Conservation (phyloP, 129 eudicot genomes). For the Erigeron canadensis region DNA sequence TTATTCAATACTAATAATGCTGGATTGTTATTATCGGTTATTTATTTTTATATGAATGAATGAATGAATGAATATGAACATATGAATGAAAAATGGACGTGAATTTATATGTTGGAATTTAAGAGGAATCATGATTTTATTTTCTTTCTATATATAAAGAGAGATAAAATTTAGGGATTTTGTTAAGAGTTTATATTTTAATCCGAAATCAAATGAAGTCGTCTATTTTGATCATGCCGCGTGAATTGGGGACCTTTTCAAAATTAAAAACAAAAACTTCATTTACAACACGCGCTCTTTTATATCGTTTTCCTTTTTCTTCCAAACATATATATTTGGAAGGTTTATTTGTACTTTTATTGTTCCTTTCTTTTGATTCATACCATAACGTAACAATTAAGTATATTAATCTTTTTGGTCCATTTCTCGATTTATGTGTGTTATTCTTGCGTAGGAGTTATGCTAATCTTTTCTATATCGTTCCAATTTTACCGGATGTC, state of each 20-base stretch:
- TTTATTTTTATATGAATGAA: not conserved
- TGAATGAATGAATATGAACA: conserved; percentile 23
- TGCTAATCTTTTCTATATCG: too few relatives aligned
- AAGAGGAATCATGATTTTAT: not conserved
- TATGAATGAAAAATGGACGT: conserved; percentile 28
- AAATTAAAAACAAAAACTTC: not conserved
- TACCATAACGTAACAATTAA: too few relatives aligned
- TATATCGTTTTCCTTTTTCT: conserved; percentile 23
- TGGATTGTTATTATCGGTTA: not conserved
- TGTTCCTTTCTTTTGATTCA: too few relatives aligned
- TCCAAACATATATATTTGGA: conserved; percentile 17
- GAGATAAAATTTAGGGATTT: not conserved
- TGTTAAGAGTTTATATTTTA: not conserved
- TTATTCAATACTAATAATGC: too few relatives aligned
- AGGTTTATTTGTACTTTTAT: not conserved
- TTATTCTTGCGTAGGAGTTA: too few relatives aligned
- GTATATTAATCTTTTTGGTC: too few relatives aligned
- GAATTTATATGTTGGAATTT: not conserved
- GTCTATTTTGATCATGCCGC: conserved; percentile 23
- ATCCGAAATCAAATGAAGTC: conserved; percentile 10
- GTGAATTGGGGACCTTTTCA: conserved; percentile 22
- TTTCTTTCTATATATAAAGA: not conserved
- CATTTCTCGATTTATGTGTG: too few relatives aligned
- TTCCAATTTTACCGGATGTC: too few relatives aligned
- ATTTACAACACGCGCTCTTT: not conserved